These are phyloP conservation scores for Plasmodium relictum DNA, from an alignment of 169 alveolate genomes.

Conservation along the genomic window DNA sequence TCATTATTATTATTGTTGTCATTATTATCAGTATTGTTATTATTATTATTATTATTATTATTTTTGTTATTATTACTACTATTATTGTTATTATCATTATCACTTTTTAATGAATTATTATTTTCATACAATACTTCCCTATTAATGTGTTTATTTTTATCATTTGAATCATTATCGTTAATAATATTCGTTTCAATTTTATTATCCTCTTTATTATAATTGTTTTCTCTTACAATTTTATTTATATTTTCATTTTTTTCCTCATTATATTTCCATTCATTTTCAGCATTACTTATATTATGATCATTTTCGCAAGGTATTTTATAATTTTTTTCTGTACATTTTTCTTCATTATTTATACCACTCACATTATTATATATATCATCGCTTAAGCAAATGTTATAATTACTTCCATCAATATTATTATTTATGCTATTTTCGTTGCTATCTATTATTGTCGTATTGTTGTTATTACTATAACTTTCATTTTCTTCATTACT, in stretches of 20 bases:
- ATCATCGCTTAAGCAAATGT: slow-evolving; percentile 1
- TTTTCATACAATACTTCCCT: not conserved
- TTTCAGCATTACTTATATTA: not conserved
- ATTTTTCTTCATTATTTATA: slow-evolving; percentile 9
- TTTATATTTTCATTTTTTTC: not conserved
- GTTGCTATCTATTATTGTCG: not conserved
- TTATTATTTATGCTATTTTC: not conserved
- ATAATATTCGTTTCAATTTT: not conserved
- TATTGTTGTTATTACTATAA: slow-evolving; percentile 16
- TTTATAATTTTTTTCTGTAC: slow-evolving; percentile 1
- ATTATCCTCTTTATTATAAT: not conserved
- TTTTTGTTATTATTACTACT: not conserved
- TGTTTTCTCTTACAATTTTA: slow-evolving; percentile 1
- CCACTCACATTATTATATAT: slow-evolving; percentile 7
- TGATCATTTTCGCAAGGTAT: slow-evolving; percentile 7
- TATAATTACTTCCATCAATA: slow-evolving; percentile 8
- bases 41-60: not conserved
- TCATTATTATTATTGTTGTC: not conserved
- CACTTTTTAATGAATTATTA: slow-evolving; percentile 1
- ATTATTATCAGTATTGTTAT: not conserved
- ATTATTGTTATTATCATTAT: not conserved
- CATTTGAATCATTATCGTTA: not conserved
- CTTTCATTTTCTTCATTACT: slow-evolving; percentile 76
- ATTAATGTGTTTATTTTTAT: not conserved
- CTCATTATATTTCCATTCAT: not conserved